These are phyloP conservation scores for Annona cherimola DNA, from an alignment of 164 flowering plant species.

Conservation along the genomic window DNA sequence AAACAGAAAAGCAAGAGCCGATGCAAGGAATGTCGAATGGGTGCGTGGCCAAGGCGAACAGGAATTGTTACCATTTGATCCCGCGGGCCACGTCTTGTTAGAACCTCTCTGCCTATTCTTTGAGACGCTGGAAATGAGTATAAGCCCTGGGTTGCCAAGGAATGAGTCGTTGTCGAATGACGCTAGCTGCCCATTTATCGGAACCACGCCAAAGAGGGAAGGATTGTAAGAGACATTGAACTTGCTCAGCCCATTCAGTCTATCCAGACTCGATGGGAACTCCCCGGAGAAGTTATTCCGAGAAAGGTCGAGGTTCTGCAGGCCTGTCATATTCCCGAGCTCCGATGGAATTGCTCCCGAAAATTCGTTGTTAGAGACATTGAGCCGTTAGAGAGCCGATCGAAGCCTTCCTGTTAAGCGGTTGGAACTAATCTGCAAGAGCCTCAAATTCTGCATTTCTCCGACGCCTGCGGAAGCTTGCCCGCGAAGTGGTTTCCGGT, in stretches of 20 bases:
- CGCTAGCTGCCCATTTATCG: slow-evolving; percentile 61
- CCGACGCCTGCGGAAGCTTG: slow-evolving; percentile 53
- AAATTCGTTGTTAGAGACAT: slow-evolving; percentile 47
- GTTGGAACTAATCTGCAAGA: slow-evolving; percentile 59
- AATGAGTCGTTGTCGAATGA: slow-evolving; percentile 71
- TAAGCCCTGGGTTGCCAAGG: slow-evolving; percentile 60
- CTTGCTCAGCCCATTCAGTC: slow-evolving; percentile 59
- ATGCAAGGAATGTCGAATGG: slow-evolving; percentile 25
- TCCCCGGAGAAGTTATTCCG: slow-evolving; percentile 74
- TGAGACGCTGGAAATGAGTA: background rate
- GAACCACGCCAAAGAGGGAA: slow-evolving; percentile 53
- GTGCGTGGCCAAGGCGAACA: background rate
- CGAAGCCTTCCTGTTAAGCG: slow-evolving; percentile 54
- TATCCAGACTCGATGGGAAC: slow-evolving; percentile 54
- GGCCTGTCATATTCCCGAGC: slow-evolving; percentile 50
- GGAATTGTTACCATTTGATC: background rate
- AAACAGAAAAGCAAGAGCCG: slow-evolving; percentile 29
- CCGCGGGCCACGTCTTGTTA: background rate
- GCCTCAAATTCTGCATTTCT: slow-evolving; percentile 55
- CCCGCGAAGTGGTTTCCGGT: slow-evolving; percentile 63
- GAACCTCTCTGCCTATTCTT: slow-evolving; percentile 1
- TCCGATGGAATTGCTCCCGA: slow-evolving; percentile 61
- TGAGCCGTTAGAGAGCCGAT: slow-evolving; percentile 39
- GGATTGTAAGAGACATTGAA: slow-evolving; percentile 85
- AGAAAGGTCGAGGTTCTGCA: slow-evolving; percentile 78